Conservation (phyloP, 2,329 filamentous ascomycete genomes). For the Leptographium procerum region DNA sequence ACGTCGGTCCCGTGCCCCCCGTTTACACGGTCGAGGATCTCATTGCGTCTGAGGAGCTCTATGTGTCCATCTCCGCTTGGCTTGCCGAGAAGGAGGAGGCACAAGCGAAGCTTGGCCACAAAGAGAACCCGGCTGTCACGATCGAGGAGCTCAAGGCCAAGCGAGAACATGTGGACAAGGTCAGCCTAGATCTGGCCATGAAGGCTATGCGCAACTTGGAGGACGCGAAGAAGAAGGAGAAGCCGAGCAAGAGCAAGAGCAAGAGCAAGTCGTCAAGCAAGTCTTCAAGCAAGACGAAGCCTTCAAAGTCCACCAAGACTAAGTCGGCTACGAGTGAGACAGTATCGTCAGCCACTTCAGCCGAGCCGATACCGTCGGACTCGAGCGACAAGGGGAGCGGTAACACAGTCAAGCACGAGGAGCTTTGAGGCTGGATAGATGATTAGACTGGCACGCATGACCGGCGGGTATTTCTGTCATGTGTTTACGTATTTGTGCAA, state of each 20-base stretch:
- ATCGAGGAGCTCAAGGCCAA: constrained; percentile 60
- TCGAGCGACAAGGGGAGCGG: not conserved
- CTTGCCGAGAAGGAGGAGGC: constrained; percentile 57
- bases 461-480: not conserved
- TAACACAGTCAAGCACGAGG: constrained; percentile 1
- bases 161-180: constrained; percentile 60
- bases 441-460: constrained; percentile 3
- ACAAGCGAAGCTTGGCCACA: constrained; percentile 58
- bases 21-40: constrained; percentile 67
- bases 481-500: not conserved
- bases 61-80: constrained; percentile 58
- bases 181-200: constrained; percentile 57
- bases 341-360: constrained; percentile 30
- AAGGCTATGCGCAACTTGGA: constrained; percentile 51
- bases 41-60: constrained; percentile 47
- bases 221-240: constrained; percentile 23
- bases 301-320: constrained; percentile 1
- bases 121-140: constrained; percentile 65
- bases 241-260: not conserved
- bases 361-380: constrained; percentile 12
- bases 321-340: constrained; percentile 16
- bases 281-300: not conserved
- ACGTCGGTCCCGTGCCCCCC: constrained; percentile 46
- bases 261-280: constrained; percentile 13
- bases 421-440: not conserved